Base-by-base conservation (phyloP, 495 filamentous ascomycete species). In the Talaromyces wortmannii region DNA sequence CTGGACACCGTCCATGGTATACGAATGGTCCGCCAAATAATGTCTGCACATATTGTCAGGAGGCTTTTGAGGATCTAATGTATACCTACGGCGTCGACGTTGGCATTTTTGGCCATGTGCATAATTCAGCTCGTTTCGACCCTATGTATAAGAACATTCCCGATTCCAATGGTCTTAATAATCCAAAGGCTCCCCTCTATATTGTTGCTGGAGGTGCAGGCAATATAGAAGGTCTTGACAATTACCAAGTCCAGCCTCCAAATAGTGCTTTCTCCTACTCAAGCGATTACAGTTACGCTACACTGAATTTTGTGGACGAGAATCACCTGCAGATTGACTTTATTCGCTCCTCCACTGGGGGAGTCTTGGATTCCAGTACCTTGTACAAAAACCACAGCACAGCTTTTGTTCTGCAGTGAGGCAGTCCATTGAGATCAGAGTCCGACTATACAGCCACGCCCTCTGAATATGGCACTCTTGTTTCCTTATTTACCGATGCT, bases 1-100 rank as follows among this genome's bases (percentile, higher is more conserved):
- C 70, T 6, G 78, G 78, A 10, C 79, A 81, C 55, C 61, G 79
- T 1, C 79, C 79, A 0, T 80, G 76, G 76, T 82, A 82, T 60
- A 64, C 68, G 29, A 55, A 42, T 56, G 79, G 76, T 66, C 56
- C 16, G 44, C n/a, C n/a, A n/a, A n/a, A n/a, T n/a, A n/a, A n/a
- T n/a, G 58, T 68, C 10, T 81, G 78, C 67, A 58, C 16, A 42
- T 57, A 70, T 11, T 82, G 78, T 69, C 67, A 75, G 52, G 53
- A 48, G 15, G 76, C 71, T 13, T 81, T 82, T 59, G 78, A 82
- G 66, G 67, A 71, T 29, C 55, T 81, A 11, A 59, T 81, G 18
- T 69, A 71, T 57, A 66, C 76, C 51, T 78, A 80, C 59, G 72
- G 73, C 17, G 78, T 81, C 31, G 79, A 82, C 59, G 59, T 82